phyloP scores from a whole-genome alignment of 202 grass and related monocot species.

The Bolboschoenoplectus hybrid region DNA sequence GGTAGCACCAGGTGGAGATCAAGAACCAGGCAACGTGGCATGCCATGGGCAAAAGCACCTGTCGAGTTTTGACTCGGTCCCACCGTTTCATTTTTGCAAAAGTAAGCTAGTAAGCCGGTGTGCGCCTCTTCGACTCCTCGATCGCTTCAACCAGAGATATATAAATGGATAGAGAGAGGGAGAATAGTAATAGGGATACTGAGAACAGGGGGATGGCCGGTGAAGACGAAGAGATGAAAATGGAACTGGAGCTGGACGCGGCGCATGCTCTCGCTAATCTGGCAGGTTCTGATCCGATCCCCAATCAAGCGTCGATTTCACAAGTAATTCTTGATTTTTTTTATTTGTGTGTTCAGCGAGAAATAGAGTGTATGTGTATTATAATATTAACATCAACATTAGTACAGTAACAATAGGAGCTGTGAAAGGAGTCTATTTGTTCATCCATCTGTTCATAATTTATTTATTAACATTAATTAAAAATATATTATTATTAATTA shows the following conservation, averaged over 20 bases:
- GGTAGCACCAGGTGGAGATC: conserved; percentile 19
- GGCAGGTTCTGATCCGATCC: conserved; percentile 27
- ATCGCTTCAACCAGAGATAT: background rate
- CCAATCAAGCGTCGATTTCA: conserved; percentile 13
- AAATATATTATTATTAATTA: too few relatives aligned
- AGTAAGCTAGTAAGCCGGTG: background rate
- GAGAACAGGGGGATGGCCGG: background rate
- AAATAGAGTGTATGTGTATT: background rate
- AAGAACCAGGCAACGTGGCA: conserved; percentile 49
- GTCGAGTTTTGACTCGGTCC: background rate
- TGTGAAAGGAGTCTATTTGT: too few relatives aligned
- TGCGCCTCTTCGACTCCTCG: background rate
- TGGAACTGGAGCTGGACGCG: conserved; percentile 59
- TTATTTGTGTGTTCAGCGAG: background rate
- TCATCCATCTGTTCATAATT: too few relatives aligned
- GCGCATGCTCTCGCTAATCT: conserved; percentile 61
- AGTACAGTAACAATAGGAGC: too few relatives aligned
- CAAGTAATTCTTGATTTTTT: conserved; percentile 14
- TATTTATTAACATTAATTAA: too few relatives aligned
- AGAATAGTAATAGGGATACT: too few relatives aligned
- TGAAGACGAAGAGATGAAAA: conserved; percentile 34
- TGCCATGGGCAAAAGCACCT: conserved; percentile 17
- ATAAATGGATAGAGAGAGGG: background rate
- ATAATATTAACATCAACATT: too few relatives aligned
- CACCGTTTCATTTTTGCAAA: background rate